Percentiles rank a stretch among this genome's conserved stretches.
Evolutionary conservation across 768 basidiomycete genomes (phyloP).

Genomic region (Rhizopogon sp.): DNA sequence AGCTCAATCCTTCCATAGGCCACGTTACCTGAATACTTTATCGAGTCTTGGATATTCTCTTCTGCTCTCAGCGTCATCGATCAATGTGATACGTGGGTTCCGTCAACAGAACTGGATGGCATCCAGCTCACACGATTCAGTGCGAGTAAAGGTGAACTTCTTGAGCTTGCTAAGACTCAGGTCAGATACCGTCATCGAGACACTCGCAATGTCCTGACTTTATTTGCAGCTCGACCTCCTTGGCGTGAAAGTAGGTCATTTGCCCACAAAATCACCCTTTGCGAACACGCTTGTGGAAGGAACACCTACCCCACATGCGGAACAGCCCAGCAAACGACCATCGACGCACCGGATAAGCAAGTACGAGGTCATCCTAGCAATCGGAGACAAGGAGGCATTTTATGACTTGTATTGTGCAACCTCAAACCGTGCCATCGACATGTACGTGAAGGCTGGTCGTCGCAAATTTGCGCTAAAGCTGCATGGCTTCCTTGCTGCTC

Average conservation of each 20-base stretch:
- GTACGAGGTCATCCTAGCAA: slow-evolving; percentile 52
- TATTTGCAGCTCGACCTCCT: slow-evolving; percentile 71
- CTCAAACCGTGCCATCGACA: slow-evolving; percentile 80
- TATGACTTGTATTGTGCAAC: slow-evolving; percentile 71
- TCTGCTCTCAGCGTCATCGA: slow-evolving; percentile 82
- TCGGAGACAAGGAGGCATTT: slow-evolving; percentile 55
- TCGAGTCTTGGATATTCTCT: slow-evolving; percentile 93
- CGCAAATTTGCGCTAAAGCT: slow-evolving; percentile 82
- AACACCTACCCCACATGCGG: slow-evolving; percentile 6
- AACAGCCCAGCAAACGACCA: slow-evolving; percentile 15
- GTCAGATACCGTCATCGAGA: slow-evolving; percentile 33
- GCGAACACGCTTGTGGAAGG: slow-evolving; percentile 37
- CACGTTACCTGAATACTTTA: slow-evolving; percentile 62
- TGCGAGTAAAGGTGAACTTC: slow-evolving; percentile 82
- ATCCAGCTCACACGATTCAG: slow-evolving; percentile 46
- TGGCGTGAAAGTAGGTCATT: slow-evolving; percentile 66
- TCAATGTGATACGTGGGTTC: slow-evolving; percentile 70
- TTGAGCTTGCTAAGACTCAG: slow-evolving; percentile 86
- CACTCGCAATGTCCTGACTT: background rate
- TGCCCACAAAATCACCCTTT: slow-evolving; percentile 75
- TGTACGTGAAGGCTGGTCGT: slow-evolving; percentile 79
- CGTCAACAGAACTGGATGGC: slow-evolving; percentile 40
- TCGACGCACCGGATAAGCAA: slow-evolving; percentile 44
- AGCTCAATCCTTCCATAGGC: slow-evolving; percentile 30
- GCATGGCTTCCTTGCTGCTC: slow-evolving; percentile 80